Percentiles rank a stretch among this genome's conserved stretches.
Conservation (phyloP, 805 yeast species). For the Kluyveromyces aestuarii region DNA sequence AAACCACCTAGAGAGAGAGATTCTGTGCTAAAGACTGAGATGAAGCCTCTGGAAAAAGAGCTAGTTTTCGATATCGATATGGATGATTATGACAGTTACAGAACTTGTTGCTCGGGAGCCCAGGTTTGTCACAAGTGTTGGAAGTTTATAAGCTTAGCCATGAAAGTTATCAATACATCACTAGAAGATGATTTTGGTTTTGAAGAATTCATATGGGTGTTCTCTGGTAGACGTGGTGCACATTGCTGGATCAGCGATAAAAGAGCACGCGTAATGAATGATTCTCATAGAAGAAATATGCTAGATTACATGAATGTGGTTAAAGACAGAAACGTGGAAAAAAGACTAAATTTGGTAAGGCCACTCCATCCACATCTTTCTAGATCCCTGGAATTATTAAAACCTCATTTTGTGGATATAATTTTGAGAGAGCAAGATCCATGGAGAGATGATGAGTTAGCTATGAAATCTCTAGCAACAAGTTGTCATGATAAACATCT, state of each 20-base stretch:
- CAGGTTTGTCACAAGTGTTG: slow-evolving; percentile 84
- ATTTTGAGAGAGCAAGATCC: slow-evolving; percentile 82
- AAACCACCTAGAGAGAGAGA: slow-evolving; percentile 84
- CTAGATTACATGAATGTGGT: slow-evolving; percentile 79
- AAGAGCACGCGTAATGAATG: slow-evolving; percentile 68
- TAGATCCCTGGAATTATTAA: slow-evolving; percentile 62
- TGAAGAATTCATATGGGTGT: slow-evolving; percentile 82
- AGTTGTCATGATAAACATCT: slow-evolving; percentile 55
- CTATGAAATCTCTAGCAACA: slow-evolving; percentile 47
- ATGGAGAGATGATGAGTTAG: slow-evolving; percentile 53
- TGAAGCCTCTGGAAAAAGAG: slow-evolving; percentile 80
- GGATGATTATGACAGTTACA: slow-evolving; percentile 88
- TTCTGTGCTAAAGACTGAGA: slow-evolving; percentile 59
- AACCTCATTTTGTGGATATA: slow-evolving; percentile 51
- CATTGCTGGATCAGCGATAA: slow-evolving; percentile 96
- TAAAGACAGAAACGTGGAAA: slow-evolving; percentile 39
- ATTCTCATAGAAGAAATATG: slow-evolving; percentile 63
- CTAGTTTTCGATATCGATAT: slow-evolving; percentile 94
- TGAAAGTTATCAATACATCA: slow-evolving; percentile 61
- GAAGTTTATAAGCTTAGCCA: slow-evolving; percentile 83
- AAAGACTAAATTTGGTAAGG: slow-evolving; percentile 47
- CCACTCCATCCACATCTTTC: slow-evolving; percentile 87
- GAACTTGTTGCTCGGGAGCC: slow-evolving; percentile 89
- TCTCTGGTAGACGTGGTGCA: slow-evolving; percentile 97
- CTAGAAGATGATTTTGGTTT: slow-evolving; percentile 86